Percentiles rank a stretch among this genome's conserved stretches.
Conservation (phyloP, 2,329 filamentous ascomycete genomes). For the Sclerotinia borealis region DNA sequence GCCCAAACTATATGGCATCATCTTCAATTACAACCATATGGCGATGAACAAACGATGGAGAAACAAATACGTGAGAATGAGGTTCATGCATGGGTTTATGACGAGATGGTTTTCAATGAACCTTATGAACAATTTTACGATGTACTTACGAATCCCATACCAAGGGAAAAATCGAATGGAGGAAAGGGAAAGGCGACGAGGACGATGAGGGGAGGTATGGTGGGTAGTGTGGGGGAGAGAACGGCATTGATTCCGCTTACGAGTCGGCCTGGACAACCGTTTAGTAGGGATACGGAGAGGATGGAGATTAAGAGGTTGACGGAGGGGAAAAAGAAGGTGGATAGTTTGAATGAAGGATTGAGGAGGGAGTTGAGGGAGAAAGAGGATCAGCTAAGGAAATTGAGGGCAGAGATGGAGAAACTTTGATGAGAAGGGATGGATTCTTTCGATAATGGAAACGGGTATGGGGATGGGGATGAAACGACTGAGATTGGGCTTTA, state of each 20-base stretch:
- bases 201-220: conserved; percentile 35
- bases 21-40: conserved; percentile 84
- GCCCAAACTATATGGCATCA: conserved; percentile 94
- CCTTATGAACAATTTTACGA: conserved; percentile 91
- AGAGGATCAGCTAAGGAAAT: conserved; percentile 22
- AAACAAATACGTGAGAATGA: conserved; percentile 52
- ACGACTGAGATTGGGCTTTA: neutral
- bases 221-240: conserved; percentile 47
- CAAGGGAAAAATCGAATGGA: conserved; percentile 39
- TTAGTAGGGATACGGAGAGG: conserved; percentile 64
- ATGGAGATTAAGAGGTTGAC: conserved; percentile 54
- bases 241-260: conserved; percentile 69
- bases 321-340: conserved; percentile 59
- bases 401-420: conserved; percentile 15
- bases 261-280: conserved; percentile 63
- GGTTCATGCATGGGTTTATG: conserved; percentile 76
- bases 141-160: conserved; percentile 63
- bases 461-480: neutral
- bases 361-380: conserved; percentile 24
- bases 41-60: conserved; percentile 65
- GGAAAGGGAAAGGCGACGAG: conserved; percentile 54
- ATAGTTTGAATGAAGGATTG: conserved; percentile 35
- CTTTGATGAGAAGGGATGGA: neutral
- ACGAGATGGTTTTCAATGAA: conserved; percentile 96
- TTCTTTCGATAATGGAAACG: neutral